Evolutionary conservation across 139 green algal genomes (phyloP), one percentile per base, ranked within the genome.

Genomic region (Nannochloris sp.): DNA sequence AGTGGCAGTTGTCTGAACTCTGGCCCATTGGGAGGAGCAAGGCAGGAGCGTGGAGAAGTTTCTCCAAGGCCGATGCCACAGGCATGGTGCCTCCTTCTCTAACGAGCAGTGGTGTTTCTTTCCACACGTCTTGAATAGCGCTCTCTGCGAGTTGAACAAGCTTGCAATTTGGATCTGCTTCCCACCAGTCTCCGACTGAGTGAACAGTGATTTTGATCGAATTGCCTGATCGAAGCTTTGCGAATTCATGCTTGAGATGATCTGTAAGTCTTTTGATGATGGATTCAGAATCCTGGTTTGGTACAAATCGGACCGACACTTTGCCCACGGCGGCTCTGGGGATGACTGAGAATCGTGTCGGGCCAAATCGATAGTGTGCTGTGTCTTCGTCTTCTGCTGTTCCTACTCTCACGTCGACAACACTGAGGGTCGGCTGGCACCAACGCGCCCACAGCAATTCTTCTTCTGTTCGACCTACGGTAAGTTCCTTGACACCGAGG

Each of bases 21-120:
- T 98, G 92, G 7, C 83, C 90, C 77, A 98, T 88, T 44, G 92
- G 92, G 1, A 98, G 78, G 63, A 94, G 82, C 50, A 98, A 68
- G 11, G 90, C 89, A 18, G 86, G 89, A 3, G 90, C 88, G 0
- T 72, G 64, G 64, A 97, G 81, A 63, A 89, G 65, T 57, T 87
- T 85, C 79, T 98, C 89, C 53, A 97, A 70, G 4, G 84, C 73
- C 5, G 73, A 81, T 0, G 92, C 84, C n/a, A 97, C 89, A 1
- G 89, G 87, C 87, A 95, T 95, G 48, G 84, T 93, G 46, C 84
- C 84, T 16, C 86, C 86, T 69, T 89, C 88, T 3, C 86, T 66
- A 49, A 96, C 88, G 40, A 88, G 85, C 67, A 95, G 76, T 34
- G 89, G 89, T 36, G 72, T 49, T 23, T 70, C 62, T 23, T 78